phyloP scores from a whole-genome alignment of 2,329 filamentous ascomycete genomes.

The Epichloe hybrida region DNA sequence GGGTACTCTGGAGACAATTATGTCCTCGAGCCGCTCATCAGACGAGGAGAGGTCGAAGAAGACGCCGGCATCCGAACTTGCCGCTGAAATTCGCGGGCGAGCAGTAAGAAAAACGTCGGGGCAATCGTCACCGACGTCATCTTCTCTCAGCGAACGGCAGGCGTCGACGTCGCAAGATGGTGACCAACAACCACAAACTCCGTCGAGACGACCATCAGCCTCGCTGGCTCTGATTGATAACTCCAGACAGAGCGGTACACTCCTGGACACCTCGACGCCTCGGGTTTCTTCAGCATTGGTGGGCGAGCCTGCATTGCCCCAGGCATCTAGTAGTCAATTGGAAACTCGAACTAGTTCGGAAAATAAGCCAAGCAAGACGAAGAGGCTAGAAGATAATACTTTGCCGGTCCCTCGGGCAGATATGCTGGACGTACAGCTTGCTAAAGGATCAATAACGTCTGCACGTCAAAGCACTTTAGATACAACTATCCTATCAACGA shows the following conservation, averaged over 20 bases:
- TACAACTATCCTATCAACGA: conserved; percentile 22
- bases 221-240: conserved; percentile 25
- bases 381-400: not conserved
- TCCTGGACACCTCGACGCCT: conserved; percentile 16
- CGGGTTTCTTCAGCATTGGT: conserved; percentile 29
- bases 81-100: conserved; percentile 39
- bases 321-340: conserved; percentile 39
- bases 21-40: conserved; percentile 51
- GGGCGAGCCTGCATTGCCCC: conserved; percentile 42
- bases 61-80: conserved; percentile 43
- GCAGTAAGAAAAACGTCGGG: conserved; percentile 24
- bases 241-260: conserved; percentile 19
- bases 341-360: conserved; percentile 26
- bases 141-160: conserved; percentile 17
- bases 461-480: conserved; percentile 12
- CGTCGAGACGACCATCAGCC: conserved; percentile 15
- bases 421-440: conserved; percentile 14
- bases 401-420: conserved; percentile 7
- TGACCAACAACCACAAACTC: conserved; percentile 9
- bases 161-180: conserved; percentile 11
- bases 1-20: conserved; percentile 52
- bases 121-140: conserved; percentile 17
- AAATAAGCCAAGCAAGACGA: conserved; percentile 1
- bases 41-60: conserved; percentile 49
- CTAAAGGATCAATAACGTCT: conserved; percentile 16